Base-by-base conservation (phyloP, 129 eudicot species). In the Pseudognaphalium luteoalbum region DNA sequence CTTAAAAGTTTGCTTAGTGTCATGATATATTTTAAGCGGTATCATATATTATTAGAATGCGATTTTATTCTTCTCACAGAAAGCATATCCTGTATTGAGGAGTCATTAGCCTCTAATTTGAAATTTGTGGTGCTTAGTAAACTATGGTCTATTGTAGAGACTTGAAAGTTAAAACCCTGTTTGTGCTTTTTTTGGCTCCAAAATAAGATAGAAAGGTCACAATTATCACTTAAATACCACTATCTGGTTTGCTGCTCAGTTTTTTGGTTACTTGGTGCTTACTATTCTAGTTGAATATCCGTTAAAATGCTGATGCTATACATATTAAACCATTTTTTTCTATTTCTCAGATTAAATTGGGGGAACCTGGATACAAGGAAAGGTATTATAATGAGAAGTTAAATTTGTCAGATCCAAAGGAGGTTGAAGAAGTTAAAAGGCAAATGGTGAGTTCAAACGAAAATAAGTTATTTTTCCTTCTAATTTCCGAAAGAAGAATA, bases 301-400 rank as follows among this genome's bases (percentile, higher is more conserved):
- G 15, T 37, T 28, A 37, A 35, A 19, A 16, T 4, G 33, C 73
- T 21, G 73, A 34, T 39, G 75, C 44, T 69, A 42, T 28, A 35
- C 32, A 14, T 63, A 34, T 33, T 65, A 65, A 79, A 25, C 28
- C 28, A 25, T 25, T 25, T 47, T 7, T 42, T 32, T 58, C 14
- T 32, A 30, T 33, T 37, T 58, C 28, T 77, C 93, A 94, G 99
- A 87, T 94, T 73, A 94, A 86, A 79, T 73, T 94, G 71, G 97
- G 97, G 85, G 97, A 94, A 85, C 97, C 99, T 72, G 97, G 97
- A 71, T 94, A 91, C 75, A 94, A 91, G 82, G 96, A 91, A 76
- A 87, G 99, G 85, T 94, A 94, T 80, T 94, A 94, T 82, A 72
- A 57, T 4, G 97, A 91, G 89, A 94, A 94, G 83, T 94, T 94